phyloP scores from a whole-genome alignment of 805 yeast genomes.

The Ogataea trehaloabstinens region DNA sequence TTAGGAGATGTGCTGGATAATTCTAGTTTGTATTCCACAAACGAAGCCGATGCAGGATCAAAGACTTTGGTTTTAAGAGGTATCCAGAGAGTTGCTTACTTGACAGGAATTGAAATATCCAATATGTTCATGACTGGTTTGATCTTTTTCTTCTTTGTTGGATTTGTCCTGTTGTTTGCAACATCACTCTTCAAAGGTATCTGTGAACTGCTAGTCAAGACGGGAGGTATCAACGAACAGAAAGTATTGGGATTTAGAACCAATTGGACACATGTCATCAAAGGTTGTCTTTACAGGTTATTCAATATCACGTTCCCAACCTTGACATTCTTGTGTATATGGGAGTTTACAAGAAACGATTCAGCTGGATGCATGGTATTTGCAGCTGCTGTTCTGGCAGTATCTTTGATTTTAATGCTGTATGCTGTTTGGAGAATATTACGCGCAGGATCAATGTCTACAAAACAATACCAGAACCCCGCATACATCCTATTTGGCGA shows the following conservation, averaged over 20 bases:
- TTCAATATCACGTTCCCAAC: slow-evolving; percentile 87
- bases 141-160: slow-evolving; percentile 77
- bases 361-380: slow-evolving; percentile 80
- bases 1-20: slow-evolving; percentile 46
- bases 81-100: slow-evolving; percentile 83
- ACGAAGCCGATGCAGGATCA: slow-evolving; percentile 62
- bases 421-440: slow-evolving; percentile 78
- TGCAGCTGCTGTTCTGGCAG: slow-evolving; percentile 67
- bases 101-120: slow-evolving; percentile 83
- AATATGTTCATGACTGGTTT: slow-evolving; percentile 83
- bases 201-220: slow-evolving; percentile 59
- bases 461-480: slow-evolving; percentile 76
- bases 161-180: slow-evolving; percentile 54
- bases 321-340: slow-evolving; percentile 71
- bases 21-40: slow-evolving; percentile 57
- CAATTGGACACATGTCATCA: slow-evolving; percentile 81
- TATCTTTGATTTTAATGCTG: slow-evolving; percentile 55
- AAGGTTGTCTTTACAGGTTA: slow-evolving; percentile 85
- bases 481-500: slow-evolving; percentile 91
- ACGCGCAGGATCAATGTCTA: slow-evolving; percentile 69
- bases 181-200: slow-evolving; percentile 65
- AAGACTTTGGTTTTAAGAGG: slow-evolving; percentile 85
- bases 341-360: slow-evolving; percentile 85
- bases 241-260: slow-evolving; percentile 74
- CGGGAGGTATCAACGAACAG: slow-evolving; percentile 57